Conservation (phyloP, 306 rosid genomes). For the Cucurbita maxima region DNA sequence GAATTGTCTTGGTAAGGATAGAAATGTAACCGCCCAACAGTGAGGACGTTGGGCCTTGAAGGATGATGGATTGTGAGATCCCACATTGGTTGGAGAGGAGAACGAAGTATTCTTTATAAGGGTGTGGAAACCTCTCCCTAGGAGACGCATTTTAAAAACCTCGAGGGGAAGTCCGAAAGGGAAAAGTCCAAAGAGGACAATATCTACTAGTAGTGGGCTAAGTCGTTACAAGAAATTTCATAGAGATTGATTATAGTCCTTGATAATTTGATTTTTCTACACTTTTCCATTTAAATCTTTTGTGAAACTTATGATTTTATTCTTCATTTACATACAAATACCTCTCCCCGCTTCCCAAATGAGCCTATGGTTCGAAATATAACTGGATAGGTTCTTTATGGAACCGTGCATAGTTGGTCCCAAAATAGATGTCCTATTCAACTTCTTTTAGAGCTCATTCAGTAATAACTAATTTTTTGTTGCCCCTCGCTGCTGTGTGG, state of each 20-base stretch:
- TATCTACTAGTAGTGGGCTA: no score
- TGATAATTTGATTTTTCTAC: neutral
- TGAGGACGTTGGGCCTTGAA: no score
- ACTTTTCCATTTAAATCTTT: neutral
- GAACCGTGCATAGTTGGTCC: neutral
- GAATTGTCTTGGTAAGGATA: neutral
- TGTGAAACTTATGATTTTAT: neutral
- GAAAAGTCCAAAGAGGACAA: no score
- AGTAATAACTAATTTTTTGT: neutral
- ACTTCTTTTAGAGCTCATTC: neutral
- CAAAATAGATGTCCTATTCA: neutral
- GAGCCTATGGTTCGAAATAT: neutral
- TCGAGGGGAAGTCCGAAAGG: no score
- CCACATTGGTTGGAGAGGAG: no score
- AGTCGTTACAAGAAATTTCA: neutral
- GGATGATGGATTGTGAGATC: no score
- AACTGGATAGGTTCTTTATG: neutral
- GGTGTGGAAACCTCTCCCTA: no score
- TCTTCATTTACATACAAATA: neutral
- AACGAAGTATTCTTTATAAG: no score
- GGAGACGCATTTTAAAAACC: no score
- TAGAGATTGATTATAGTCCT: neutral
- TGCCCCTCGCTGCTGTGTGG: conserved; percentile 13
- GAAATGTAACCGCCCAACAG: no score
- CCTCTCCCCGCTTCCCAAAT: neutral